phyloP scores from a whole-genome alignment of 176 grass and related monocot species.

The Echinochloa phyllopogon region DNA sequence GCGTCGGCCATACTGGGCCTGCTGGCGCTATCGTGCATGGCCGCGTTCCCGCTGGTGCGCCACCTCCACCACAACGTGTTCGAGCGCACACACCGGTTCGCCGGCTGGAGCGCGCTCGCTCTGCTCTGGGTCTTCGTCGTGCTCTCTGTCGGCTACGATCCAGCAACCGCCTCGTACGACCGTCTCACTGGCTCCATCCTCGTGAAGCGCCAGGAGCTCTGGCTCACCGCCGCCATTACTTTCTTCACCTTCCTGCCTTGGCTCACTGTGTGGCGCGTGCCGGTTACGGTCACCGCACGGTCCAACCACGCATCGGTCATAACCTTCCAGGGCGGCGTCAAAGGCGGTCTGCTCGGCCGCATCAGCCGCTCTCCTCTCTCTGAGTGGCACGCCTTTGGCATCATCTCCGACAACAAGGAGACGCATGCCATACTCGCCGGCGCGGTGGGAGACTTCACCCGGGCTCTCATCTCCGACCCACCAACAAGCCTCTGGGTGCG shows the following conservation, averaged over 20 bases:
- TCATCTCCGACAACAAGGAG: conserved; percentile 59
- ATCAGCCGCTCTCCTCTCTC: conserved; percentile 77
- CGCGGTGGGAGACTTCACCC: conserved; percentile 76
- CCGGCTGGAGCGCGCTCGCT: conserved; percentile 58
- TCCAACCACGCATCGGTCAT: conserved; percentile 67
- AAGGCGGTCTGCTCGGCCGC: conserved; percentile 62
- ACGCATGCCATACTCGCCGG: conserved; percentile 68
- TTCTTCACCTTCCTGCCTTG: conserved; percentile 69
- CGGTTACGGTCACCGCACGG: conserved; percentile 48
- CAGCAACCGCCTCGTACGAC: conserved; percentile 42
- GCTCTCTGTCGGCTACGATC: conserved; percentile 54
- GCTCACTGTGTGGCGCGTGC: conserved; percentile 52
- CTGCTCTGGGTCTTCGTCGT: conserved; percentile 66
- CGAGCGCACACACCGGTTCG: conserved; percentile 69
- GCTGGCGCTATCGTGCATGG: conserved; percentile 47
- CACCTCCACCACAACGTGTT: conserved; percentile 83
- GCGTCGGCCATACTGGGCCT: conserved; percentile 55
- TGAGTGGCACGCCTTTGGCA: conserved; percentile 81
- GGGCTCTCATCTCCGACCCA: conserved; percentile 46
- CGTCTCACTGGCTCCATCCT: conserved; percentile 6
- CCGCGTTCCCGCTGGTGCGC: conserved; percentile 64
- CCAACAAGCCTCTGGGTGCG: conserved; percentile 61
- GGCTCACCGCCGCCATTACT: conserved; percentile 55
- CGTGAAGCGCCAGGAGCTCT: conserved; percentile 43
- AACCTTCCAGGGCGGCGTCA: conserved; percentile 61